A percentile compares a stretch with the other conserved stretches of the same genome.
These are phyloP conservation scores for Trypanosoma congolense DNA, from an alignment of 208 protist genomes.

Conservation along the genomic window DNA sequence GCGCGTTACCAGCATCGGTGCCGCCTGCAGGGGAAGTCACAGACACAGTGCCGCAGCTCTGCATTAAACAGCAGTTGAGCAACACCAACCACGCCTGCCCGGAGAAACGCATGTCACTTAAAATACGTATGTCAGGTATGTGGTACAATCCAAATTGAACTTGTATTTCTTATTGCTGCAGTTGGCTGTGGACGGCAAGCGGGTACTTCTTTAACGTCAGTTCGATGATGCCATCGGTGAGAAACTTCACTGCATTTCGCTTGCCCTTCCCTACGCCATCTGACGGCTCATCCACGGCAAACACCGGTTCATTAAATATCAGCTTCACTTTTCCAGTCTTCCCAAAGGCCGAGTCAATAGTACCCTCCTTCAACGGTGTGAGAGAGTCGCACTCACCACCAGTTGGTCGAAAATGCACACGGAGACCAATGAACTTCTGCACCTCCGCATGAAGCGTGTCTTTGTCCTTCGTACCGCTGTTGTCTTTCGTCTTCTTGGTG, in stretches of 20 bases:
- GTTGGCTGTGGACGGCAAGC: slow-evolving; percentile 38
- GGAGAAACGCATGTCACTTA: too few species aligned
- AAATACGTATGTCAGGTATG: too few species aligned
- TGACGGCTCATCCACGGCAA: slow-evolving; percentile 16
- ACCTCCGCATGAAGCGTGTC: slow-evolving; percentile 54
- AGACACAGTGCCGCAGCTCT: too few species aligned
- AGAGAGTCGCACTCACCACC: slow-evolving; percentile 2
- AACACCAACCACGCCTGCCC: too few species aligned
- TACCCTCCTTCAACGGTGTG: slow-evolving; percentile 18
- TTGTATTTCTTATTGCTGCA: slow-evolving; percentile 44
- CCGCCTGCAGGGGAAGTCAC: too few species aligned
- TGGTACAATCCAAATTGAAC: too few species aligned
- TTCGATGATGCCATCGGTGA: slow-evolving; percentile 29
- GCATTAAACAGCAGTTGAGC: too few species aligned
- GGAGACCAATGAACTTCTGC: slow-evolving; percentile 65
- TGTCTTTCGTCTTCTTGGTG: neutral
- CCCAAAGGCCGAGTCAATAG: slow-evolving; percentile 76
- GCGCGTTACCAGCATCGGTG: too few species aligned
- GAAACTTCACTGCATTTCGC: slow-evolving; percentile 12
- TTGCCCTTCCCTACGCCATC: slow-evolving; percentile 12
- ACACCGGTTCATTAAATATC: slow-evolving; percentile 46
- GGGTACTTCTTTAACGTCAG: slow-evolving; percentile 67
- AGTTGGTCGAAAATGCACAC: slow-evolving; percentile 39
- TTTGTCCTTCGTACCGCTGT: slow-evolving; percentile 23
- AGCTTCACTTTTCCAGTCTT: slow-evolving; percentile 79